phyloP scores from a whole-genome alignment of 129 eudicot genomes.

The Oenanthe sinensis region DNA sequence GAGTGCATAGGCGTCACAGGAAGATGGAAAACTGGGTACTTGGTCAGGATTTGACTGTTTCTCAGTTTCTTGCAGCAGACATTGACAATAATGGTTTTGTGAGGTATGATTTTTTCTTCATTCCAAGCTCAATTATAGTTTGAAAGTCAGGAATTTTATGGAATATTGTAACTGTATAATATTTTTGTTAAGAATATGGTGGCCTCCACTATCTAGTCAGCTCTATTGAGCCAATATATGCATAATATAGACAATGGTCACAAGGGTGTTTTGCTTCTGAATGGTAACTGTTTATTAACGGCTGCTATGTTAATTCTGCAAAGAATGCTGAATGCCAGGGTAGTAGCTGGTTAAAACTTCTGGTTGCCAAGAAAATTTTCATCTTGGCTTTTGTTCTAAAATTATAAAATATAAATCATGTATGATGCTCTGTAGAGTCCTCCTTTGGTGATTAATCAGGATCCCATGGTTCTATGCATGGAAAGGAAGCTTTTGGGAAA shows the following conservation, averaged over 20 bases:
- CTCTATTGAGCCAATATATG: not conserved
- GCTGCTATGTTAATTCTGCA: not conserved
- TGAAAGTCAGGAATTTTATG: not conserved
- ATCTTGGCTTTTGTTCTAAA: not conserved
- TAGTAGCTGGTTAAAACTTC: not conserved
- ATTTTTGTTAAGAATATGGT: not conserved
- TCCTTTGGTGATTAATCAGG: not conserved
- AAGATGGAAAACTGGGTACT: slow-evolving; percentile 59
- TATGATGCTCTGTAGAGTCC: not conserved
- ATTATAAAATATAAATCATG: not conserved
- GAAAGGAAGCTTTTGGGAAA: not conserved
- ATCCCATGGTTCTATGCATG: not conserved
- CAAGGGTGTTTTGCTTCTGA: not conserved
- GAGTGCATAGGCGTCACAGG: slow-evolving; percentile 68
- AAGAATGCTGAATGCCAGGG: not conserved
- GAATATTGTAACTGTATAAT: not conserved
- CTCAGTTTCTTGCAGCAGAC: slow-evolving; percentile 67
- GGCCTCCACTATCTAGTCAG: not conserved
- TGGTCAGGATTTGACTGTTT: slow-evolving; percentile 51
- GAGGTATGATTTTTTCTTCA: slow-evolving; percentile 32
- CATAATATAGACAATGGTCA: not conserved
- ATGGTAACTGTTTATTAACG: not conserved
- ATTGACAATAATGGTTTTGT: slow-evolving; percentile 64
- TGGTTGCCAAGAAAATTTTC: not conserved
- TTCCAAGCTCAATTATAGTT: not conserved